phyloP scores from a whole-genome alignment of 495 filamentous ascomycete genomes.

The Hypoxylon perforatum region DNA sequence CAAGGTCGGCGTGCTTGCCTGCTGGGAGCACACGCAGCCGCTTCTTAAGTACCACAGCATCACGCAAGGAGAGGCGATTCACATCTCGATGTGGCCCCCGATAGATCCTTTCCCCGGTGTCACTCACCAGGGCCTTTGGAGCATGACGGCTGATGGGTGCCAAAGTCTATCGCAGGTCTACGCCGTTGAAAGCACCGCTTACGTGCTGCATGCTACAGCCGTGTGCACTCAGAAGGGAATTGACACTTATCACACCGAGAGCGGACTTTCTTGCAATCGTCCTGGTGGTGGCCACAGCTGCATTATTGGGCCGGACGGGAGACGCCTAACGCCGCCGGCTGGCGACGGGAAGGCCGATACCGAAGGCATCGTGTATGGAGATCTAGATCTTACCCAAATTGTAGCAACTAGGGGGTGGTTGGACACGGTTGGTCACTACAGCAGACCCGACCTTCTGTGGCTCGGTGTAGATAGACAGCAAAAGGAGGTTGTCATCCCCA shows the following conservation, averaged over 20 bases:
- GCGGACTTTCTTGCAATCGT: slow-evolving; percentile 46
- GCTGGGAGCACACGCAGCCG: slow-evolving; percentile 71
- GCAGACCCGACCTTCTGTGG: slow-evolving; percentile 66
- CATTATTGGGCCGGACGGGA: slow-evolving; percentile 66
- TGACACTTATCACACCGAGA: slow-evolving; percentile 50
- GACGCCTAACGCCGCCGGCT: slow-evolving; percentile 53
- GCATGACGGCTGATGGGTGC: slow-evolving; percentile 50
- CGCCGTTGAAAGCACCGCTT: slow-evolving; percentile 63
- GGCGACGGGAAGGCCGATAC: slow-evolving; percentile 37
- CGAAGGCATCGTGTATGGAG: slow-evolving; percentile 62
- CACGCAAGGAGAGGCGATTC: slow-evolving; percentile 63
- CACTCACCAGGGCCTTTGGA: slow-evolving; percentile 43
- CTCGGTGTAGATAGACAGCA: slow-evolving; percentile 55
- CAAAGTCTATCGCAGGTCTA: slow-evolving; percentile 58
- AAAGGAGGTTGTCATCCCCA: slow-evolving; percentile 41
- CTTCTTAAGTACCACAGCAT: slow-evolving; percentile 68
- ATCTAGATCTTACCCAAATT: slow-evolving; percentile 56
- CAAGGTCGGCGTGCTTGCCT: slow-evolving; percentile 60
- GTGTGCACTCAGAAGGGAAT: slow-evolving; percentile 58
- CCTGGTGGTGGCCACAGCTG: slow-evolving; percentile 63
- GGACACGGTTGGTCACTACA: slow-evolving; percentile 63
- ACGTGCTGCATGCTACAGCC: slow-evolving; percentile 61
- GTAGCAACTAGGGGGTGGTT: slow-evolving; percentile 51
- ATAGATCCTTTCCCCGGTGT: slow-evolving; percentile 40
- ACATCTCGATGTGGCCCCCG: slow-evolving; percentile 69